phyloP scores from a whole-genome alignment of 2,329 filamentous ascomycete species.

The Scortechinia acanthostroma region DNA sequence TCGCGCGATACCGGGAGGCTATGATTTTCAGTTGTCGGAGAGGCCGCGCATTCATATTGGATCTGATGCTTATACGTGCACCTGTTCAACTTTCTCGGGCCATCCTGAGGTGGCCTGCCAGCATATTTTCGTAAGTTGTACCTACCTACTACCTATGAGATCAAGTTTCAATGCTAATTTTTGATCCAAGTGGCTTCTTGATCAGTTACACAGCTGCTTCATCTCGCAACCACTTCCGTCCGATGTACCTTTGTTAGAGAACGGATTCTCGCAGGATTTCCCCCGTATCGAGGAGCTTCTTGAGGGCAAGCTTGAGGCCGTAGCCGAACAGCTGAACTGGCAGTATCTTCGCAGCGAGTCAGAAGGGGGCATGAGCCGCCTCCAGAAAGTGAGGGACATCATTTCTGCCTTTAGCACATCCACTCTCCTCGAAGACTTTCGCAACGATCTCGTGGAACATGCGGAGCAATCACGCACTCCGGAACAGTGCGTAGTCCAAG shows the following conservation, averaged over 20 bases:
- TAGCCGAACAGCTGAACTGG: slow-evolving; percentile 22
- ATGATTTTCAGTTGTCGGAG: slow-evolving; percentile 24
- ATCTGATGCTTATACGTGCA: slow-evolving; percentile 18
- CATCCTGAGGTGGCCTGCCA: slow-evolving; percentile 21
- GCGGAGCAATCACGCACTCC: slow-evolving; percentile 18
- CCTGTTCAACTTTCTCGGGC: slow-evolving; percentile 20
- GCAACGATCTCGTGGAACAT: slow-evolving; percentile 24
- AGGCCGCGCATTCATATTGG: slow-evolving; percentile 20
- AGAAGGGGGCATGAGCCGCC: slow-evolving; percentile 17
- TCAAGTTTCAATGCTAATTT: background rate
- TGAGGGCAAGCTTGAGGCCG: slow-evolving; percentile 16
- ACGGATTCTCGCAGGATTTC: slow-evolving; percentile 18
- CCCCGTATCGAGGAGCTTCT: slow-evolving; percentile 19
- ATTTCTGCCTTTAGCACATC: slow-evolving; percentile 30
- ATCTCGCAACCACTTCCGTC: slow-evolving; percentile 14
- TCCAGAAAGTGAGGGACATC: slow-evolving; percentile 29
- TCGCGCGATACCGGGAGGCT: slow-evolving; percentile 15
- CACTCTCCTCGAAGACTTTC: slow-evolving; percentile 28
- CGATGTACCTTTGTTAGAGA: slow-evolving; percentile 16
- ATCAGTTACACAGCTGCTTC: slow-evolving; percentile 25
- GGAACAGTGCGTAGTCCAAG: slow-evolving; percentile 31
- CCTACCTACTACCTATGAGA: background rate
- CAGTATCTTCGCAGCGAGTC: slow-evolving; percentile 16
- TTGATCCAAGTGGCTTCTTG: slow-evolving; percentile 24
- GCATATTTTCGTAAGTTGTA: slow-evolving; percentile 27